Conservation (phyloP, 306 rosid genomes). For the Canavalia gladiata region DNA sequence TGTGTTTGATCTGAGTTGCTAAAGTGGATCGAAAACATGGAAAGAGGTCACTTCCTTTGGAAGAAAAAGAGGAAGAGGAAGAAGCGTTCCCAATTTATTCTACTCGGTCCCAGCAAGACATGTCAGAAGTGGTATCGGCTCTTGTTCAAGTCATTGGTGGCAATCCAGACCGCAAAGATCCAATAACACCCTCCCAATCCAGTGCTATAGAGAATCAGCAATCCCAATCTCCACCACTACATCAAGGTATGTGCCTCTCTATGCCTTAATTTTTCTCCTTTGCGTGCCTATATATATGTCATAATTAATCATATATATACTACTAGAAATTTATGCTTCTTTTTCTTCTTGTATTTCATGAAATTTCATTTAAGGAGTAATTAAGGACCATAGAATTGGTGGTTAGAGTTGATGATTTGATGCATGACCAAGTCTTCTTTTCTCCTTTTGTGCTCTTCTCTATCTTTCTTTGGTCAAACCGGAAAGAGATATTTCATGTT, state of each 20-base stretch:
- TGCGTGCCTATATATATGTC: background rate
- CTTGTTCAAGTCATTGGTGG: conserved; percentile 71
- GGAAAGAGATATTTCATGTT: background rate
- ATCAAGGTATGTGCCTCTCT: conserved; percentile 55
- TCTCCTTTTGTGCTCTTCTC: background rate
- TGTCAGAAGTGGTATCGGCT: conserved; percentile 70
- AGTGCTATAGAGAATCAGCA: background rate
- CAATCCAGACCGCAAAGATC: conserved; percentile 36
- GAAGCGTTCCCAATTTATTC: conserved; percentile 70
- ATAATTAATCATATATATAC: background rate
- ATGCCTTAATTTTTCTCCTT: too few species aligned
- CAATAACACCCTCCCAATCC: conserved; percentile 30
- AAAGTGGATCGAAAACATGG: conserved; percentile 66
- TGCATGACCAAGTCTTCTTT: background rate
- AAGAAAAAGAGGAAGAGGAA: conserved; percentile 63
- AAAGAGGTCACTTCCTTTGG: conserved; percentile 60
- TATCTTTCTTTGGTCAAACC: background rate
- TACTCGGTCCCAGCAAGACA: conserved; percentile 67
- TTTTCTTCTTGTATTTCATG: background rate
- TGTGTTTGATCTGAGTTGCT: background rate
- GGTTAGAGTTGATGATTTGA: conserved; percentile 31
- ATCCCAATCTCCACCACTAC: conserved; percentile 42
- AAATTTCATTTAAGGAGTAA: background rate
- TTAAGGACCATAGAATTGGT: background rate
- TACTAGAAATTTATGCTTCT: background rate